Evolutionary conservation across 345 rosid species (phyloP), one percentile per base, ranked within the genome.

Genomic region (Noccaea caerulescens): DNA sequence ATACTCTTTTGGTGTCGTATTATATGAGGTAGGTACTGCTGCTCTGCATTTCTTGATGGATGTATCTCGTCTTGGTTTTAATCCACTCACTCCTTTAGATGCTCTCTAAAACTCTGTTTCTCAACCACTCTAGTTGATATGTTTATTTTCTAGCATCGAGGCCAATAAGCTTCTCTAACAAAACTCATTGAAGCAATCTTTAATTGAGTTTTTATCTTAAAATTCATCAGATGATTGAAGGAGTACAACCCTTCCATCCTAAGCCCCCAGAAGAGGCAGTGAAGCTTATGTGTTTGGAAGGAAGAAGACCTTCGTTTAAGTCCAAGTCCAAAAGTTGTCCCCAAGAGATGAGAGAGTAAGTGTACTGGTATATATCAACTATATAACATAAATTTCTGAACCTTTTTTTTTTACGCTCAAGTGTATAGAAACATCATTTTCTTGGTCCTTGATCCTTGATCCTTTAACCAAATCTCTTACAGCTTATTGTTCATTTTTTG

Each of bases 301-400:
- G 86, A 76, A 80, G 75, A 62, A 84, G 96, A 76, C 99, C 97
- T 5, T 59, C 84, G 30, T 86, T 94, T 62, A 94, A 85, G 83
- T 66, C 77, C 73, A 94, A 89, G 68, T 66, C 83, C 55, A 87
- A 82, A 86, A 76, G 69, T 79, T 94, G 83, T 78, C 91, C 93
- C 69, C 88, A 85, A 47, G 99, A 88, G 32, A 49, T 94, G 63
- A 94, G 69, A 83, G 92, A 89, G 99, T 94, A 82, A 84, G 92
- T 80, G 45, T 25, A 51, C 52, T 71, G 34, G 18, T 38, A 8
- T 23, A 47, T 37, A 42, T 42, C 62, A 55, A 46, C 41, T 53
- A n/a, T 38, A 37, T 54, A 61, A 53, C 63, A 58, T 38, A 38
- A 14, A 20, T 6, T 64, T 52, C 27, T 39, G 42, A 72, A 49